Base-by-base conservation (phyloP, 164 flowering plant genomes). In the Dillenia turbinata region DNA sequence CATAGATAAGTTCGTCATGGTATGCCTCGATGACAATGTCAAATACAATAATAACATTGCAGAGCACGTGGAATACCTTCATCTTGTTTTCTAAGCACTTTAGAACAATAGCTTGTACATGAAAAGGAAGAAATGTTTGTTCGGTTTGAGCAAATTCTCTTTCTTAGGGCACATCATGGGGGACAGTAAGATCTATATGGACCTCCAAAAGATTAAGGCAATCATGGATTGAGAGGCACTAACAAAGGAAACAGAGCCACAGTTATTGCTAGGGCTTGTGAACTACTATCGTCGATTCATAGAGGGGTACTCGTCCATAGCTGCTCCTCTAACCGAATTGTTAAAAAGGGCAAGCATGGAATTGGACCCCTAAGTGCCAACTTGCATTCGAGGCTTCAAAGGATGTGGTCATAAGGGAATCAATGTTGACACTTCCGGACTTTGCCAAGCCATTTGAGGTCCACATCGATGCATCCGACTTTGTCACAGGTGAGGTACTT, bases 201-300 rank as follows among this genome's bases (percentile, higher is more conserved):
- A 26, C 5, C 33, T 19, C 33, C 3, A 26, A 26, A 26, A 26
- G 33, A 26, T 26, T 5, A 26, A 26, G 33, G 2, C 33, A 2
- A 26, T 26, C 33, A 3, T 26, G 14, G 69, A 65, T 5, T 52
- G 62, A 56, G 62, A 57, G 5, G 22, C 57, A 7, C 62, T 62
- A 1, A 65, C 48, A 12, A 57, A 57, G 15, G 65, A 47, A 3
- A 0, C 12, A 1, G 53, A 67, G 22, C 13, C 64, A 0, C 22
- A 44, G 3, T 65, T 47, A 9, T 64, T 69, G 8, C 52, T 56
- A 7, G 62, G 69, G 13, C 43, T 56, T 3, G 59, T 46, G 0
- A 70, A 70, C 48, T 70, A 70, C 5, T 64, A 61, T 40, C 40
- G 40, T 26, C n/a, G 43, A 9, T 67, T 60, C 52, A 64, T 64